A percentile compares a stretch with the other conserved stretches of the same genome.
phyloP scores from a whole-genome alignment of 1,139 yeast species.

The Taphrina deformans region DNA sequence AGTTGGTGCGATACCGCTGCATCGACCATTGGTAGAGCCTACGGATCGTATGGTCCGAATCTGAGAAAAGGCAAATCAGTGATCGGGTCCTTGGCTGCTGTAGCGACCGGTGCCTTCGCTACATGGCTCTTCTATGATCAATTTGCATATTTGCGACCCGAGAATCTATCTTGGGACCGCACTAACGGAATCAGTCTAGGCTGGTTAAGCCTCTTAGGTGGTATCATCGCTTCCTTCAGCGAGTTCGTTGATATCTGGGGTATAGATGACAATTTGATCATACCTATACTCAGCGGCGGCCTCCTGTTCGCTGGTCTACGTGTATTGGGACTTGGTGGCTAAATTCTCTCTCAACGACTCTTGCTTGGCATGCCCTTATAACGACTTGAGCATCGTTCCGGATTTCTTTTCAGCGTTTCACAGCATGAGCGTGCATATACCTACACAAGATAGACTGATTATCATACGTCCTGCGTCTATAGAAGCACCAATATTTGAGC shows the following conservation, averaged over 20 bases:
- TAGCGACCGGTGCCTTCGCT: slow-evolving; percentile 65
- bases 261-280: slow-evolving; percentile 89
- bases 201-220: slow-evolving; percentile 62
- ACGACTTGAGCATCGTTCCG: neutral
- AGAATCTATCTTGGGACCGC: slow-evolving; percentile 60
- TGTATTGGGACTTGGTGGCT: neutral
- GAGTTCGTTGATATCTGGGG: slow-evolving; percentile 75
- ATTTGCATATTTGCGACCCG: slow-evolving; percentile 59
- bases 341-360: neutral
- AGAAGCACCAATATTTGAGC: too few relatives aligned
- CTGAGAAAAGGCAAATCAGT: slow-evolving; percentile 71
- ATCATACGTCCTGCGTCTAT: too few relatives aligned
- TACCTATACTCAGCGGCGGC: slow-evolving; percentile 77
- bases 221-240: slow-evolving; percentile 77
- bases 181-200: slow-evolving; percentile 59
- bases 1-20: slow-evolving; percentile 99
- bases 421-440: slow-evolving; percentile 2
- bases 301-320: slow-evolving; percentile 56
- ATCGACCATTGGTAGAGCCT: slow-evolving; percentile 82
- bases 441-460: neutral
- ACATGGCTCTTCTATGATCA: slow-evolving; percentile 70
- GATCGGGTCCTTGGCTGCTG: slow-evolving; percentile 88
- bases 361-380: too few relatives aligned
- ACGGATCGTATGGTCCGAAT: slow-evolving; percentile 80
- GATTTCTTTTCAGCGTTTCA: neutral